Percentiles rank a stretch among this genome's conserved stretches.
These are phyloP conservation scores for Coemansia reversa DNA, from an alignment of 192 early-diverging fungal genomes.

Conservation along the genomic window DNA sequence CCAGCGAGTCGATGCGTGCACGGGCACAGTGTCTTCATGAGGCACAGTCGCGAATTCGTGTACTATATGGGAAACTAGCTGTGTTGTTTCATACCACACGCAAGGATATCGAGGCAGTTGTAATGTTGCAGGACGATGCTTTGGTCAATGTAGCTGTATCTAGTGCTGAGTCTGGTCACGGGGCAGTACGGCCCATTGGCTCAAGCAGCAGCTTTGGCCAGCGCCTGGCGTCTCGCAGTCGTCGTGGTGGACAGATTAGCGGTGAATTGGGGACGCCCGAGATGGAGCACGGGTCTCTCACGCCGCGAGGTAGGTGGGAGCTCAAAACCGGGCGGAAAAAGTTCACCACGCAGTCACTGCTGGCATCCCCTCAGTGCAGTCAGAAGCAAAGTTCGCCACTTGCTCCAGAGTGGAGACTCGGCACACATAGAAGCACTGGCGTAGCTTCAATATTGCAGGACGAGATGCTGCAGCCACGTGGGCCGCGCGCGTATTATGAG, in stretches of 20 bases:
- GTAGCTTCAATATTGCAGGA: neutral
- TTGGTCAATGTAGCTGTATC: conserved; percentile 5
- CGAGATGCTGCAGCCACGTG: conserved; percentile 31
- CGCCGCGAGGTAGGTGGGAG: conserved; percentile 50
- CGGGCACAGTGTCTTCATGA: conserved; percentile 26
- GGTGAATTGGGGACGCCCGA: conserved; percentile 21
- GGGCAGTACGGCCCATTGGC: conserved; percentile 8
- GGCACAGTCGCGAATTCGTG: conserved; percentile 25
- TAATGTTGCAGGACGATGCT: conserved; percentile 19
- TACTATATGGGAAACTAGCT: conserved; percentile 18
- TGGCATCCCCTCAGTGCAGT: conserved; percentile 10
- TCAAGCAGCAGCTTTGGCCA: conserved; percentile 21
- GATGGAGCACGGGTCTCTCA: conserved; percentile 43
- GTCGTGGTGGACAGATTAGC: conserved; percentile 4
- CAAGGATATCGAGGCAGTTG: conserved; percentile 25
- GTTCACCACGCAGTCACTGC: conserved; percentile 46
- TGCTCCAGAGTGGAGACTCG: neutral
- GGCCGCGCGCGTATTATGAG: conserved; percentile 27
- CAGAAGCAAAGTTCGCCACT: neutral
- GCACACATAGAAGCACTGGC: neutral
- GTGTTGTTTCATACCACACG: conserved; percentile 28
- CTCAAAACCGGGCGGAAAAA: conserved; percentile 45
- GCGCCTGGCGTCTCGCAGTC: conserved; percentile 17
- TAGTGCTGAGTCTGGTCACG: neutral
- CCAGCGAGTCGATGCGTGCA: conserved; percentile 22